Evolutionary conservation across 306 rosid species (phyloP).

Genomic region (Geum urbanum): DNA sequence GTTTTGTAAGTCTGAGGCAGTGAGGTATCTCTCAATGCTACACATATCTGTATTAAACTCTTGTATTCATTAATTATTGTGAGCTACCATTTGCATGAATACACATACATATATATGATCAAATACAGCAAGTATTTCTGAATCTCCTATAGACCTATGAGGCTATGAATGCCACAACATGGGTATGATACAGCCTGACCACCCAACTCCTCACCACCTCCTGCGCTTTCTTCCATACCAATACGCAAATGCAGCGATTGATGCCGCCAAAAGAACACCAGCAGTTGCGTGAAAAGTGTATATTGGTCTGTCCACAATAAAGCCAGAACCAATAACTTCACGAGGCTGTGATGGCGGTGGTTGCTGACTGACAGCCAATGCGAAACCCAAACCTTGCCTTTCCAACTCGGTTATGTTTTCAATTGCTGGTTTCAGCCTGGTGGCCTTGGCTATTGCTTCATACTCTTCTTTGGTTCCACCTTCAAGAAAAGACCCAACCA

Average conservation of each 20-base stretch:
- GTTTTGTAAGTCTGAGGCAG: neutral
- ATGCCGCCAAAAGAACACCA: slow-evolving; percentile 75
- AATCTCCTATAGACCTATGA: slow-evolving; percentile 30
- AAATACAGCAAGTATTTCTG: slow-evolving; percentile 18
- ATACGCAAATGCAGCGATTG: slow-evolving; percentile 77
- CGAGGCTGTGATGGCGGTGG: slow-evolving; percentile 34
- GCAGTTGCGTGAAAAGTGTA: slow-evolving; percentile 80
- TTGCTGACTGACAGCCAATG: slow-evolving; percentile 48
- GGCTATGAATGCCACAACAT: slow-evolving; percentile 37
- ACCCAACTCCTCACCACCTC: slow-evolving; percentile 60
- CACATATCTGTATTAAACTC: neutral
- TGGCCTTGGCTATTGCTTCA: slow-evolving; percentile 63
- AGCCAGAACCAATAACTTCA: slow-evolving; percentile 26
- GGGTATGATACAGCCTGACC: slow-evolving; percentile 14
- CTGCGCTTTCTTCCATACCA: slow-evolving; percentile 86
- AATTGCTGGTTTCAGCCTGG: slow-evolving; percentile 61
- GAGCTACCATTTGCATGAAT: slow-evolving; percentile 13
- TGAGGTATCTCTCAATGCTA: neutral
- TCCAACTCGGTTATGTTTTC: slow-evolving; percentile 74
- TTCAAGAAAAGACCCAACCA: slow-evolving; percentile 76
- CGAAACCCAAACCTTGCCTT: slow-evolving; percentile 76
- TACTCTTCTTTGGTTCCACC: slow-evolving; percentile 79
- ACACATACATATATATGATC: neutral
- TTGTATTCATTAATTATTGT: slow-evolving; percentile 6
- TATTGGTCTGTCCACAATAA: slow-evolving; percentile 63